Evolutionary conservation across 129 eudicot species (phyloP), one percentile per base, ranked within the genome.

Genomic region (Silybum marianum): DNA sequence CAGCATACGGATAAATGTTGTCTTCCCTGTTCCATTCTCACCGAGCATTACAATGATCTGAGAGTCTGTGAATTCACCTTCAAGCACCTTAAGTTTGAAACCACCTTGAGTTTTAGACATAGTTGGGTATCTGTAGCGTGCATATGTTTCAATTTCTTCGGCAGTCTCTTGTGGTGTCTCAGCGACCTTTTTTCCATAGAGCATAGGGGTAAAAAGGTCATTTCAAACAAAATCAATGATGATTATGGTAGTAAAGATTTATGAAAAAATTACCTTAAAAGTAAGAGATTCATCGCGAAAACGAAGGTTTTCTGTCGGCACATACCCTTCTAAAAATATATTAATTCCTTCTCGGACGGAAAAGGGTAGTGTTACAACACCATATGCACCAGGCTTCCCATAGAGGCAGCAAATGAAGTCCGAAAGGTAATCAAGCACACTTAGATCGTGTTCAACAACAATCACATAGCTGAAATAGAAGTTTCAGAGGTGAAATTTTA

Each of bases 11-110:
- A 92, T 90, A 62, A 95, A 95, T 6, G 97, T 92, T 3, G 97
- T 90, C 89, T 95, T 92, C 69, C 98, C 98, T n/a, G 98, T 95
- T 69, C 97, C 98, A 84, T 95, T 92, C 83, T 95, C 97, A 58
- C 98, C 98, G 85, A 95, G 95, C 96, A 92, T 90, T 62, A 95
- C 98, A 69, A 89, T 72, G 32, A 95, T 95, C 84, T 95, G 97
- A 51, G 97, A 90, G 81, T 89, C 94, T 0, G 97, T 95, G 71
- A 92, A 95, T 85, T 90, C 97, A 66, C 98, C 98, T 86, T 92
- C 97, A 26, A 72, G 40, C 82, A 90, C 97, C 87, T 80, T 83
- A 54, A 92, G 98, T 77, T 72, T 94, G 86, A 94, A 94, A 75
- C 89, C 86, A 3, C 97, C 97, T 78, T 85, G 97, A 1, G 94